Evolutionary conservation across 1,284 basidiomycete genomes (phyloP).

Genomic region (Rhodotorula sp.): DNA sequence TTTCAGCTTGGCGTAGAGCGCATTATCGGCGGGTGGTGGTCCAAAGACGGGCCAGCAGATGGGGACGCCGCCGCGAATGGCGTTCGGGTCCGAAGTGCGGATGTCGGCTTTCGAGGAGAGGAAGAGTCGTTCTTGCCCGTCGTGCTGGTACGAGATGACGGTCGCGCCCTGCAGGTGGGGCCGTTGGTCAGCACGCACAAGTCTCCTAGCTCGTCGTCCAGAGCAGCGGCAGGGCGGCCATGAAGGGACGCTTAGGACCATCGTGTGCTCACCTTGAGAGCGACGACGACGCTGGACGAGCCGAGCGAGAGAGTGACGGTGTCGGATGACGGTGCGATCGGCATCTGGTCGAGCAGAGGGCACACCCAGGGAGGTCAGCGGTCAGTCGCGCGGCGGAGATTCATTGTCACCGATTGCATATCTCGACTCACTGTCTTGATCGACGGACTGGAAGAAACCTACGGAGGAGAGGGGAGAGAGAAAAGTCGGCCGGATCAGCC

Average conservation of each 20-base stretch:
- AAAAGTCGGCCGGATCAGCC: too few species aligned
- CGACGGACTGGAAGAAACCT: too few species aligned
- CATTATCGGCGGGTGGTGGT: constrained; percentile 39
- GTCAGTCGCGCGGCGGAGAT: too few species aligned
- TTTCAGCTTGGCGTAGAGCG: constrained; percentile 41
- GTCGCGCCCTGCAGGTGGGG: constrained; percentile 38
- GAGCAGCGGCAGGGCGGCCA: background rate
- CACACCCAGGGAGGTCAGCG: too few species aligned
- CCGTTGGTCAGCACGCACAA: constrained; percentile 1
- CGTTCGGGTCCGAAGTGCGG: constrained; percentile 32
- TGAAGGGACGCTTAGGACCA: background rate
- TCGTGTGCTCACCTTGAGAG: constrained; percentile 22
- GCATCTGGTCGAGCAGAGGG: background rate
- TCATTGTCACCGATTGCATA: too few species aligned
- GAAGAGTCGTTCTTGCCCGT: constrained; percentile 43
- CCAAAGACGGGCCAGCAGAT: constrained; percentile 46
- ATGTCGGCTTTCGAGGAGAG: constrained; percentile 34
- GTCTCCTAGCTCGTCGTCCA: too few species aligned
- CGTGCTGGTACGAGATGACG: constrained; percentile 38
- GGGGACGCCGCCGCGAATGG: constrained; percentile 45
- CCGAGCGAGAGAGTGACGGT: constrained; percentile 18
- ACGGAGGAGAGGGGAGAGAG: too few species aligned
- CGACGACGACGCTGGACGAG: constrained; percentile 10
- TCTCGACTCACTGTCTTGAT: too few species aligned
- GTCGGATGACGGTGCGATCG: background rate